phyloP scores from a whole-genome alignment of 371 early-diverging fungal genomes.

The Mucor sp. region DNA sequence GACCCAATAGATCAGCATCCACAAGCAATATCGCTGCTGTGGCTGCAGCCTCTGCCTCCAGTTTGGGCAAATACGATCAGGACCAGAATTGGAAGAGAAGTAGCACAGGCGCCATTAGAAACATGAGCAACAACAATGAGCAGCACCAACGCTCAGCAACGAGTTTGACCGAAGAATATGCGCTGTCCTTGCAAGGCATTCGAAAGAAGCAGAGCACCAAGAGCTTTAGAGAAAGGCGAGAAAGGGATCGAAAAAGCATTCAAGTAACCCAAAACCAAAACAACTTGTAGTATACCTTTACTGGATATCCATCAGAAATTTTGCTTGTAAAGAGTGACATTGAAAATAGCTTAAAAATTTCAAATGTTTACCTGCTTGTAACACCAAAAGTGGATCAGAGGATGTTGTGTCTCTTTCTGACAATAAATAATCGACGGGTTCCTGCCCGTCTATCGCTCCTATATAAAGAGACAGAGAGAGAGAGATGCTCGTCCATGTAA shows the following conservation, averaged over 20 bases:
- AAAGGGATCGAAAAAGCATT: constrained; percentile 49
- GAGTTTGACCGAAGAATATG: constrained; percentile 50
- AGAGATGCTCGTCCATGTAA: neutral
- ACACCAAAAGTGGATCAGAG: constrained; percentile 3
- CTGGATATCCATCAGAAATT: neutral
- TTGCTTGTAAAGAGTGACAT: neutral
- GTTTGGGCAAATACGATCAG: constrained; percentile 18
- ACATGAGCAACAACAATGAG: constrained; percentile 2
- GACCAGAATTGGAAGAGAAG: constrained; percentile 23
- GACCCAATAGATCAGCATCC: constrained; percentile 39
- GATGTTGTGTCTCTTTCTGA: constrained; percentile 2
- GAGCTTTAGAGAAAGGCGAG: constrained; percentile 51
- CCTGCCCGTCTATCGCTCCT: neutral
- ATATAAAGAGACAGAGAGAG: neutral
- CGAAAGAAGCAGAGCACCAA: constrained; percentile 51
- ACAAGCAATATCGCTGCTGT: constrained; percentile 30
- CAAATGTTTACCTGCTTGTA: neutral
- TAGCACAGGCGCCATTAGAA: constrained; percentile 23
- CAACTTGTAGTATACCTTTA: neutral
- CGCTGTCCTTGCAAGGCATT: constrained; percentile 48
- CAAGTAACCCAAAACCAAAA: constrained; percentile 1
- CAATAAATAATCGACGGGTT: neutral
- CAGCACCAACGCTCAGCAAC: constrained; percentile 3
- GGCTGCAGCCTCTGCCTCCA: neutral
- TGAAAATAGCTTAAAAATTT: neutral